Evolutionary conservation across 2,329 filamentous ascomycete genomes (phyloP), one percentile per base, ranked within the genome.

Genomic region (Penicillium corylophilum): DNA sequence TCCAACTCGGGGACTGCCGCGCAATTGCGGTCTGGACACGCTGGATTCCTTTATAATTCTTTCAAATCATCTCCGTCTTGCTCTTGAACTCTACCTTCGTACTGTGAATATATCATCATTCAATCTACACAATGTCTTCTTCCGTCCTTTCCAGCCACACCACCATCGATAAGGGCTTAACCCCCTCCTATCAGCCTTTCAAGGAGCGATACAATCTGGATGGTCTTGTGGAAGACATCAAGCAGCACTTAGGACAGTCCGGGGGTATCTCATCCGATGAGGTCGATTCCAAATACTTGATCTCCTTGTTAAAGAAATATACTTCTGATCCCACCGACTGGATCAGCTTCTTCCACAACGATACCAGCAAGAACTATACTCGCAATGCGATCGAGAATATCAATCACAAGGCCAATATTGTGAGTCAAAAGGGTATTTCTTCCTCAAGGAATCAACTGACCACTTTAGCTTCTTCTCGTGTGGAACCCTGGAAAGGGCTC

Each of bases 401-500:
- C 46, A 69, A 67, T 35, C 61, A 56, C n/a, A 65, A 66, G 39
- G 66, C 66, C 5, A 69, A 69, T 40, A 63, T 69, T 43, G 66
- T 69, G 44, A 44, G 66, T 55, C 0, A 6, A 13, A 20, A 13
- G 8, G 20, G 8, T 22, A 13, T 18, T 4, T 8, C 35, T 38
- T 13, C 9, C 20, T 10, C 10, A 2, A 4, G 3, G 10, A 18
- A 9, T 4, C 5, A 22, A 12, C 50, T 58, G 33, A 49, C 43
- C 2, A 16, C 10, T 2, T 13, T 35, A 68, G 66, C 53, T 69
- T 28, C 60, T 69, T 12, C 53, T 69, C 1, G 69, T 69, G 22
- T 71, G 67, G 69, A 70, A 69, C 33, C 68, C 68, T 0, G 58
- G 62, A n/a, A 71, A 70, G 43, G 68, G 68, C 22, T 69, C 66